Base-by-base conservation (phyloP, 2,329 filamentous ascomycete genomes). In the Pseudogymnoascus sp. region DNA sequence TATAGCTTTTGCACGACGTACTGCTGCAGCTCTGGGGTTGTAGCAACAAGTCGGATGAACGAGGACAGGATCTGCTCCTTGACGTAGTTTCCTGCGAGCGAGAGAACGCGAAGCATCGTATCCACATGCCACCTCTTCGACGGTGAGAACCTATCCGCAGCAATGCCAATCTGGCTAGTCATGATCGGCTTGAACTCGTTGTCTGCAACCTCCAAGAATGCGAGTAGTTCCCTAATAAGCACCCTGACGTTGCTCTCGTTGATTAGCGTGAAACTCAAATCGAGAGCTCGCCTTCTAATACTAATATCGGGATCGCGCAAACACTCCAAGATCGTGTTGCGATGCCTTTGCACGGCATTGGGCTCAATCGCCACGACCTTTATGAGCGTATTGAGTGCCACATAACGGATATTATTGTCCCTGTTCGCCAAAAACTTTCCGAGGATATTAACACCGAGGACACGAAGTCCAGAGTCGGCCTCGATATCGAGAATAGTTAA, bases 51-150 rank as follows among this genome's bases (percentile, higher is more conserved):
- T 59, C 95, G 89, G 64, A 99, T 89, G 72, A 99, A 97, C 0
- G 94, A 97, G 0, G 94, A 97, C 63, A 99, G 77, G 64, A 99
- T 99, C 69, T 95, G 94, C 74, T 99, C 94, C 75, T 97, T 97
- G 68, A 99, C 92, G 71, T 94, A 96, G 76, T 95, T 96, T 55
- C 94, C 94, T 61, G 94, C 94, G 67, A 99, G 81, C 63, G 92
- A 96, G 69, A 99, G 77, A 23, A 99, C 92, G 21, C 95, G 85
- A 61, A 99, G 80, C 88, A 99, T 97, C 2, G 95, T 99, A 72
- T 99, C 94, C 68, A 97, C 89, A 73, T 99, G 94, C 94, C 94
- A 99, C 73, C 94, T 83, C 78, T 97, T 97, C 77, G 94, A 97
- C 0, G 94, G 95, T 1, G 94, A 90, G 75, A 91, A 99, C 67